phyloP scores from a whole-genome alignment of 1,284 basidiomycete species.

The Cryptococcus wingfieldii region DNA sequence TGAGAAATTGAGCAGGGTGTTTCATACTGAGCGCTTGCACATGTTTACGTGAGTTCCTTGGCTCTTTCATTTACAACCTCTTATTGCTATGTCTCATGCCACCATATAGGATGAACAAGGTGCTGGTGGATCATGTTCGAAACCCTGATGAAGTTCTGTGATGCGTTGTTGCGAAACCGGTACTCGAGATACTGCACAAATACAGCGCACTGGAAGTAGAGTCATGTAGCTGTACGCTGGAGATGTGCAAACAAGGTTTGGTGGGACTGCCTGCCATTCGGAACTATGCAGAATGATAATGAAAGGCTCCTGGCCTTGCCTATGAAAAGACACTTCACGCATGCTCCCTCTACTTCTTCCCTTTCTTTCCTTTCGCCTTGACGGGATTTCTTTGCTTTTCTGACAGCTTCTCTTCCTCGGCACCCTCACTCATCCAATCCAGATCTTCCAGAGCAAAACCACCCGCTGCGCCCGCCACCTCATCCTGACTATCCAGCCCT shows the following conservation, averaged over 20 bases:
- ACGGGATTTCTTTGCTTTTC: slow-evolving; percentile 28
- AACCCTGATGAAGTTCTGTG: slow-evolving; percentile 38
- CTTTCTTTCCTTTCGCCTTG: slow-evolving; percentile 31
- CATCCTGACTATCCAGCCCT: neutral
- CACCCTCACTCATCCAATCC: slow-evolving; percentile 48
- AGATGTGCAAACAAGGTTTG: too few relatives aligned
- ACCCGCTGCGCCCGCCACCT: slow-evolving; percentile 7
- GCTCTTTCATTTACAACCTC: neutral
- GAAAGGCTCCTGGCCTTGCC: too few relatives aligned
- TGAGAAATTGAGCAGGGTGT: slow-evolving; percentile 48
- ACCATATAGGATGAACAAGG: slow-evolving; percentile 46
- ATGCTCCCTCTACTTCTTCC: slow-evolving; percentile 23
- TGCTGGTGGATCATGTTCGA: slow-evolving; percentile 36
- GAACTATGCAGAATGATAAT: too few relatives aligned
- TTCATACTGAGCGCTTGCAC: slow-evolving; percentile 51
- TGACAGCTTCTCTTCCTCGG: slow-evolving; percentile 42
- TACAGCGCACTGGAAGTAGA: too few relatives aligned
- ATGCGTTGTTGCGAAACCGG: neutral
- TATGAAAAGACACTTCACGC: neutral
- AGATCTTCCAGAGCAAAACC: slow-evolving; percentile 38
- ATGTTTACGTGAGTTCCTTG: slow-evolving; percentile 47
- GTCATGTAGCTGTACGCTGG: too few relatives aligned
- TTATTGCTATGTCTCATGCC: neutral
- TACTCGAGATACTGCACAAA: too few relatives aligned
- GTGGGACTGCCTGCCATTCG: too few relatives aligned